These are phyloP conservation scores for Boletus tylopilopsis DNA, from an alignment of 768 basidiomycete species.

Conservation along the genomic window DNA sequence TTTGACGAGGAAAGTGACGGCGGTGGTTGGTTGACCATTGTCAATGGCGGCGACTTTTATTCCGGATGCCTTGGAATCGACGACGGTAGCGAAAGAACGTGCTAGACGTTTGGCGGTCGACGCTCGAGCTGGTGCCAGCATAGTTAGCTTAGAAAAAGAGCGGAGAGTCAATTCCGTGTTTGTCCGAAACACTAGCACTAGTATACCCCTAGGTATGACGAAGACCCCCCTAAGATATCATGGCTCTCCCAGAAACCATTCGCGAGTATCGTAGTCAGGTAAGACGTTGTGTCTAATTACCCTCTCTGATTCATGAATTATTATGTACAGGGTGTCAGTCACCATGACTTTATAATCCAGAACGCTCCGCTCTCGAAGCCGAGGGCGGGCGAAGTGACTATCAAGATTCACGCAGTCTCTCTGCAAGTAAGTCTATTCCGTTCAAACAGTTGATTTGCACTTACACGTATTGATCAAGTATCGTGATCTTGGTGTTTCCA, in stretches of 20 bases:
- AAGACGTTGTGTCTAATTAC: not conserved
- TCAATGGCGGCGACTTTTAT: conserved; percentile 87
- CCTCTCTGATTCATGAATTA: not conserved
- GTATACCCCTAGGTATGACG: too few relatives aligned
- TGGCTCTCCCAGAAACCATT: conserved; percentile 11
- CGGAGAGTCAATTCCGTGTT: conserved; percentile 33
- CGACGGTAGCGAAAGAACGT: conserved; percentile 79
- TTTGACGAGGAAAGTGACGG: conserved; percentile 88
- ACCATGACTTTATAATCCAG: conserved; percentile 29
- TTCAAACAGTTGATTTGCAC: not conserved
- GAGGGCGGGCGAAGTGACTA: conserved; percentile 47
- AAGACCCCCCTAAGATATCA: not conserved
- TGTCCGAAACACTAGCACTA: conserved; percentile 18
- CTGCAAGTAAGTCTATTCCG: conserved; percentile 36
- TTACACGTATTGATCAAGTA: conserved; percentile 31
- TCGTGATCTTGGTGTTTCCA: conserved; percentile 46
- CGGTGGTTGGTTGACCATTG: conserved; percentile 76
- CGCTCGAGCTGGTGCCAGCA: conserved; percentile 63
- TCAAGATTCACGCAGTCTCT: conserved; percentile 55
- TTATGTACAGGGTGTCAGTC: conserved; percentile 17
- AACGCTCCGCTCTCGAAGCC: conserved; percentile 29
- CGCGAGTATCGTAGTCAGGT: conserved; percentile 19
- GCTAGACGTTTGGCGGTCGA: conserved; percentile 56
- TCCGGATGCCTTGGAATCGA: conserved; percentile 59
- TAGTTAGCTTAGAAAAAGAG: conserved; percentile 29